These are phyloP conservation scores for Ustanciosporium gigantosporum DNA, from an alignment of 1,284 basidiomycete species.

Conservation along the genomic window DNA sequence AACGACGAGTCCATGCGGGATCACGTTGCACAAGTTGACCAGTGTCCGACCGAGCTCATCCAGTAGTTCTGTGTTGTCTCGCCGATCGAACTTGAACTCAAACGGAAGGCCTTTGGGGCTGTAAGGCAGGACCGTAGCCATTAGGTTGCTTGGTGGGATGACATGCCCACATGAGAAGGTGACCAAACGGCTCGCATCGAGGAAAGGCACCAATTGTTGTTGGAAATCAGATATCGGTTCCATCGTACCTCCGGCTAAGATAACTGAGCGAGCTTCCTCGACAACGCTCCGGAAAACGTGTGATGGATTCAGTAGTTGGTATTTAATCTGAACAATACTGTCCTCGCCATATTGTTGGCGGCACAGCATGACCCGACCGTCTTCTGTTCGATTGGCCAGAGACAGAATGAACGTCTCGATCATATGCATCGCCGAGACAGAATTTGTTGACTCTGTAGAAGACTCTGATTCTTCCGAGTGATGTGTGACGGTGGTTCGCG, in stretches of 20 bases:
- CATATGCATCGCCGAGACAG: constrained; percentile 76
- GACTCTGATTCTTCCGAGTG: background rate
- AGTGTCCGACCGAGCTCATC: constrained; percentile 82
- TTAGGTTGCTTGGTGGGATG: constrained; percentile 78
- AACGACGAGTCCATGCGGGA: constrained; percentile 86
- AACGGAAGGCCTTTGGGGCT: constrained; percentile 78
- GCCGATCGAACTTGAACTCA: constrained; percentile 80
- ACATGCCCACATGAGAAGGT: constrained; percentile 92
- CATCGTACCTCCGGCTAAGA: constrained; percentile 96
- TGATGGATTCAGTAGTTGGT: constrained; percentile 91
- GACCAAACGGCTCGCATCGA: constrained; percentile 70
- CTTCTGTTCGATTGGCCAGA: constrained; percentile 78
- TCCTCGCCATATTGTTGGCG: constrained; percentile 1
- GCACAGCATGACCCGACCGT: constrained; percentile 63
- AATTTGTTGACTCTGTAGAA: background rate
- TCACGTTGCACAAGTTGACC: constrained; percentile 74
- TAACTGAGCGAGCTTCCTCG: constrained; percentile 75
- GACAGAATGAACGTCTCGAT: constrained; percentile 85
- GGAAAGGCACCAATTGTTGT: constrained; percentile 76
- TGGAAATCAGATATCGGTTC: constrained; percentile 89
- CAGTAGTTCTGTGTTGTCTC: constrained; percentile 74
- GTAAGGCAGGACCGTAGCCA: constrained; percentile 74
- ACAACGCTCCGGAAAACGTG: constrained; percentile 82
- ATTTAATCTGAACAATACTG: constrained; percentile 72
- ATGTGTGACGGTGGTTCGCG: background rate